Evolutionary conservation across 108 stramenopile genomes (phyloP).

Genomic region (Nitzschia inconspicua): DNA sequence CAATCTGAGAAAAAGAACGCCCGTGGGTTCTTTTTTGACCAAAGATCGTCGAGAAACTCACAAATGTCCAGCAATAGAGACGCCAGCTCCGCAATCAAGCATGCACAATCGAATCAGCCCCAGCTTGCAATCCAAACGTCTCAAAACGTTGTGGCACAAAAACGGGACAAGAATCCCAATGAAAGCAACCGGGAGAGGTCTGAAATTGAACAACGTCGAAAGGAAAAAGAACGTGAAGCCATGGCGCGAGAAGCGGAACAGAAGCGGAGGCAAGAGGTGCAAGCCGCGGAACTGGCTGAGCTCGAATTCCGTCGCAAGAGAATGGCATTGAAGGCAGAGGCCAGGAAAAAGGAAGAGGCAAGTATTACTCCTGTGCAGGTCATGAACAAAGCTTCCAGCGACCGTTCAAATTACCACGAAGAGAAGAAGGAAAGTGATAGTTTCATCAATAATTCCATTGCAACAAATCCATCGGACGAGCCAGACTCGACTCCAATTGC

Average conservation of each 20-base stretch:
- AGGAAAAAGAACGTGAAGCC: background rate
- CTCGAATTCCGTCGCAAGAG: background rate
- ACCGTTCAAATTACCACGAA: background rate
- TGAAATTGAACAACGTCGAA: constrained; percentile 10
- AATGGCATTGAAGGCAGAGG: constrained; percentile 3
- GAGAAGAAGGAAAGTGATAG: background rate
- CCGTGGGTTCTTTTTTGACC: too few relatives aligned
- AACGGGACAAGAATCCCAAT: too few relatives aligned
- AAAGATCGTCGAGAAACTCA: too few relatives aligned
- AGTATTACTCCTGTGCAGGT: background rate
- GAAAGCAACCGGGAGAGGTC: too few relatives aligned
- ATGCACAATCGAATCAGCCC: too few relatives aligned
- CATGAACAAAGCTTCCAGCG: constrained; percentile 1
- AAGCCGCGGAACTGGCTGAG: constrained; percentile 8
- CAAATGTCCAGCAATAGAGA: too few relatives aligned
- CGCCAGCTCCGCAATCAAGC: too few relatives aligned
- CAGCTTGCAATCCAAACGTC: too few relatives aligned
- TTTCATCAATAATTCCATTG: too few relatives aligned
- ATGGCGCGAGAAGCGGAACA: background rate
- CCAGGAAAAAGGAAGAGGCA: background rate
- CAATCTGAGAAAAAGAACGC: too few relatives aligned
- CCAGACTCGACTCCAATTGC: background rate
- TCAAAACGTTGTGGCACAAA: too few relatives aligned
- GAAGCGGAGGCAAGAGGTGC: background rate
- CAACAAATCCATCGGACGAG: background rate